phyloP scores from a whole-genome alignment of 352 stramenopile species.

The Phytophthora pistaciae region DNA sequence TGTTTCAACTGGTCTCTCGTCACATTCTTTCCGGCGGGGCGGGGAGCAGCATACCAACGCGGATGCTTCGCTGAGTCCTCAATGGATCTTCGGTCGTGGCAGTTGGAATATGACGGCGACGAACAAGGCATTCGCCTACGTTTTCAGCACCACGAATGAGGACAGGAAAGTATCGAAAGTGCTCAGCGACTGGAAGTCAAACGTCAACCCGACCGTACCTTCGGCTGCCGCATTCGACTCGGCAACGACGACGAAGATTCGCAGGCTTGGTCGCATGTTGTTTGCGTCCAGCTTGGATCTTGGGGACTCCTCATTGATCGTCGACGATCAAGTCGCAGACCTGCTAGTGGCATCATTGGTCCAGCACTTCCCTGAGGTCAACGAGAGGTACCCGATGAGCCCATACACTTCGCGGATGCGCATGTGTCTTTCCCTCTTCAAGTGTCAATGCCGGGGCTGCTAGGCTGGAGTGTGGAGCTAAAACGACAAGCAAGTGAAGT shows the following conservation, averaged over 20 bases:
- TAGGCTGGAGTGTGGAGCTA: neutral
- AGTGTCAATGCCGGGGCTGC: neutral
- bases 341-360: neutral
- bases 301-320: neutral
- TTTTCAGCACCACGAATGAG: neutral
- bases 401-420: neutral
- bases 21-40: slow-evolving; percentile 34
- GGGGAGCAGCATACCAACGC: slow-evolving; percentile 24
- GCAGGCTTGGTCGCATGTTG: neutral
- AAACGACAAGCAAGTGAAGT: neutral
- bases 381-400: neutral
- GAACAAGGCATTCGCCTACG: slow-evolving; percentile 29
- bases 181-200: neutral
- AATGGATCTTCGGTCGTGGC: slow-evolving; percentile 23
- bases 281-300: neutral
- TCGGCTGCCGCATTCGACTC: neutral
- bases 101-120: slow-evolving; percentile 27
- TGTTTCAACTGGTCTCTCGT: slow-evolving; percentile 18
- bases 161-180: neutral
- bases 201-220: neutral
- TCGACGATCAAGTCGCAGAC: neutral
- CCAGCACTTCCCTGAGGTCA: neutral
- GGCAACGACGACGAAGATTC: neutral
- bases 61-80: neutral
- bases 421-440: neutral